phyloP scores from a whole-genome alignment of 805 yeast genomes.

The Kodamaea neixiangensis region DNA sequence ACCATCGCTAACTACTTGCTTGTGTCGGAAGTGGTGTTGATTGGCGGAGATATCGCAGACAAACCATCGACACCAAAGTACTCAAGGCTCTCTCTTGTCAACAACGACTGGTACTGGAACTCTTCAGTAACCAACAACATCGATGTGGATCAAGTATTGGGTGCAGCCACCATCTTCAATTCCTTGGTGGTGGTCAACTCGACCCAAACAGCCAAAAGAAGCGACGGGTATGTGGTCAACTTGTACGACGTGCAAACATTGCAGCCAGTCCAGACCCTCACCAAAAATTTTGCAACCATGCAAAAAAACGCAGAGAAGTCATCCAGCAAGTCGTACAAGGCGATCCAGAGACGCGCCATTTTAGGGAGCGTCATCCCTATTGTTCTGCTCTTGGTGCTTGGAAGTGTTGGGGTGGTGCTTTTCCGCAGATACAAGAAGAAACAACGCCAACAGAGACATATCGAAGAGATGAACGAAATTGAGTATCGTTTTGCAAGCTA shows the following conservation, averaged over 20 bases:
- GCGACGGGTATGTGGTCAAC: constrained; percentile 31
- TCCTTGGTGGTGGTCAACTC: constrained; percentile 47
- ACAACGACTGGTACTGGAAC: constrained; percentile 44
- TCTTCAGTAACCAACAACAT: constrained; percentile 14
- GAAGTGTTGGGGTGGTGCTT: constrained; percentile 21
- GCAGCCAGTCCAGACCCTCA: constrained; percentile 28
- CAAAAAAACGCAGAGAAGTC: constrained; percentile 6
- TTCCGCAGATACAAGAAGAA: constrained; percentile 22
- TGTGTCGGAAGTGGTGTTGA: constrained; percentile 47
- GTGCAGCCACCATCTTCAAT: constrained; percentile 55
- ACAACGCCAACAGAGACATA: constrained; percentile 9
- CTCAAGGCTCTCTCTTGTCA: constrained; percentile 37
- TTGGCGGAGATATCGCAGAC: constrained; percentile 59
- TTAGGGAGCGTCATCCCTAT: constrained; percentile 41
- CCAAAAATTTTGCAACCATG: constrained; percentile 19
- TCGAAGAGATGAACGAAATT: constrained; percentile 24
- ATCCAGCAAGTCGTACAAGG: background rate
- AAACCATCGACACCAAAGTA: constrained; percentile 44
- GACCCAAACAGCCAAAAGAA: constrained; percentile 16
- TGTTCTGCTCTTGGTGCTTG: constrained; percentile 2
- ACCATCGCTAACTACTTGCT: constrained; percentile 34
- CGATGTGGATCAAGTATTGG: constrained; percentile 34
- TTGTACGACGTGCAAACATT: constrained; percentile 45
- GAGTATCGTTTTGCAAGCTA: constrained; percentile 36
- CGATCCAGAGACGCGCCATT: constrained; percentile 25